These are phyloP conservation scores for Kuraishia cidri DNA, from an alignment of 805 yeast genomes.

Conservation along the genomic window DNA sequence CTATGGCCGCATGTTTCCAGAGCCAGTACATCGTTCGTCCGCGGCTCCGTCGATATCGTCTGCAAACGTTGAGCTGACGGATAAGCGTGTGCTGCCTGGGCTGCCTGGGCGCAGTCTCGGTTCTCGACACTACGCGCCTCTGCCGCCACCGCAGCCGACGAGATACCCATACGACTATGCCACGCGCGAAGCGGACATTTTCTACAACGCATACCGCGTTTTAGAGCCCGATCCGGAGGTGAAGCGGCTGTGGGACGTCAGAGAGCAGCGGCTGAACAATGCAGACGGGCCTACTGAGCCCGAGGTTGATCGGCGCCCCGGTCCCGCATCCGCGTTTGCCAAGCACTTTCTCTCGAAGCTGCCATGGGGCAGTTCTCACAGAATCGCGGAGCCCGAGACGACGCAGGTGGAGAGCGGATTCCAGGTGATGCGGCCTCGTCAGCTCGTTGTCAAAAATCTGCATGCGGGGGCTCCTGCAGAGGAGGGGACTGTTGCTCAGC, in stretches of 20 bases:
- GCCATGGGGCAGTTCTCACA: background rate
- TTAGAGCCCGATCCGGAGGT: constrained; percentile 40
- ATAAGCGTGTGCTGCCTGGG: too few relatives aligned
- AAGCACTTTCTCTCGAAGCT: background rate
- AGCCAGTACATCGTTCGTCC: too few relatives aligned
- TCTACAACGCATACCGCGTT: constrained; percentile 30
- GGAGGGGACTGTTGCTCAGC: too few relatives aligned
- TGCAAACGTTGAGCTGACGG: too few relatives aligned
- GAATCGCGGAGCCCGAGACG: background rate
- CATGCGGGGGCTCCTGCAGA: background rate
- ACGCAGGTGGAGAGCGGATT: constrained; percentile 10
- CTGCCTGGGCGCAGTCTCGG: too few relatives aligned
- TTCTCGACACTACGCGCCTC: too few relatives aligned
- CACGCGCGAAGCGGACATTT: constrained; percentile 51
- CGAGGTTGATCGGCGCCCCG: background rate
- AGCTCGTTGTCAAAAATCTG: constrained; percentile 5
- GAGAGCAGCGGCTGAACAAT: constrained; percentile 20
- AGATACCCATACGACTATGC: too few relatives aligned
- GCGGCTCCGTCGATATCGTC: too few relatives aligned
- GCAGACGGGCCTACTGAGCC: constrained; percentile 3
- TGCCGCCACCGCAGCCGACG: too few relatives aligned
- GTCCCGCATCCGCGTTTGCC: background rate
- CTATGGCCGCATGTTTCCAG: too few relatives aligned
- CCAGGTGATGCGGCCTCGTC: constrained; percentile 19
- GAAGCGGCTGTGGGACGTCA: constrained; percentile 39